Base-by-base conservation (phyloP, 2,329 filamentous ascomycete species). In the Geoglossum cookeanum region DNA sequence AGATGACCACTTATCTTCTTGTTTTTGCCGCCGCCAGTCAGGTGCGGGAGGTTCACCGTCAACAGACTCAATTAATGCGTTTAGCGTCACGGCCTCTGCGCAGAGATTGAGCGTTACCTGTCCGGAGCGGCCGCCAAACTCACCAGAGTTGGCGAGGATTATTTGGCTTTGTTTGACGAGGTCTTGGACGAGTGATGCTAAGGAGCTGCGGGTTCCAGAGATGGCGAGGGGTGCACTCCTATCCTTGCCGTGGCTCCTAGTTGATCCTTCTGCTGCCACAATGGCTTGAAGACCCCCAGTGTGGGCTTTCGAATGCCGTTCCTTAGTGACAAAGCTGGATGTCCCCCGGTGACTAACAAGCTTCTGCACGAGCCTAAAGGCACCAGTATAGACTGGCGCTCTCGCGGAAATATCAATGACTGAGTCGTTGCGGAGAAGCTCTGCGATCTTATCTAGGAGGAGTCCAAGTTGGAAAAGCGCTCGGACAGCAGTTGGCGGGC, bases 351-450 rank as follows among this genome's bases (percentile, higher is more conserved):
- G 68, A 4, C 52, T 60, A 2, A 63, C 63, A 9, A 77, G 58
- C 0, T 63, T 60, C 1, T 64, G 58, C 1, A 77, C 56, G 58
- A 78, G 72, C 27, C 65, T 62, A 6, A 76, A 60, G 2, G 74
- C 60, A 1, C 64, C 64, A 5, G 63, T 61, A 59, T 76, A 74
- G 0, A 75, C 59, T 35, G 55, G 33, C 9, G 47, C 47, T 30
- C 69, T 65, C 53, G 63, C 65, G 0, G 63, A 63, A 8, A 68
- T 62, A 55, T 74, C 68, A 27, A 68, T 66, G 9, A 73, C 58
- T 6, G 69, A 69, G 57, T 72, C 71, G 60, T 72, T 71, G 9
- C 69, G 64, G 7, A 74, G 60, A 1, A 73, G 62, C 27, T 72
- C 67, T 1, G 68, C 68, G 13, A 65, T 64, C 39, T 66, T 68